phyloP scores from a whole-genome alignment of 768 basidiomycete genomes.

The Heimioporus sp. region DNA sequence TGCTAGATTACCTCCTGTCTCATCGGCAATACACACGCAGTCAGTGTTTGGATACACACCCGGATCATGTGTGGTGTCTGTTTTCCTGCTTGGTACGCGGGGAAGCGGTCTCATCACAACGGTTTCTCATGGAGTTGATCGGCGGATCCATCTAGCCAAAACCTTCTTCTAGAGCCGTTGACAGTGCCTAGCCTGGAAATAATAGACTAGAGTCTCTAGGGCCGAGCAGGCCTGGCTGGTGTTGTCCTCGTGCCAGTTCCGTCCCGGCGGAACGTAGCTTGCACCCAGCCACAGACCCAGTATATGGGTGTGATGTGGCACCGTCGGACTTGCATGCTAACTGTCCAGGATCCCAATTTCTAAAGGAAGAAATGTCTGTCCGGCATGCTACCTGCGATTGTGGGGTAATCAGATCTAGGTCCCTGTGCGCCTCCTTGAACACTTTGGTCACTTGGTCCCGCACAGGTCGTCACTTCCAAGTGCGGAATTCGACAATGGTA shows the following conservation, averaged over 20 bases:
- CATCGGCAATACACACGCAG: slow-evolving; percentile 16
- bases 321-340: not conserved
- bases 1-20: slow-evolving; percentile 6
- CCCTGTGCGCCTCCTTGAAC: not conserved
- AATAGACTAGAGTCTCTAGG: not conserved
- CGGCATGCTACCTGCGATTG: not conserved
- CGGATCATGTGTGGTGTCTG: slow-evolving; percentile 36
- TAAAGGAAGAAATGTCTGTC: not conserved
- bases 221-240: slow-evolving; percentile 34
- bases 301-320: too few relatives aligned
- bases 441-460: slow-evolving; percentile 2
- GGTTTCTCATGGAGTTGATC: slow-evolving; percentile 21
- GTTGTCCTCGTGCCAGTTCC: slow-evolving; percentile 15
- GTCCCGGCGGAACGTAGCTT: slow-evolving; percentile 12
- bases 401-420: not conserved
- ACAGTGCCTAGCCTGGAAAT: not conserved
- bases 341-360: not conserved
- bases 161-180: not conserved
- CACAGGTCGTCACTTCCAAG: not conserved
- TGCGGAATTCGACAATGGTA: not conserved
- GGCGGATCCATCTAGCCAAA: not conserved
- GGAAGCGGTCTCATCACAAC: slow-evolving; percentile 17
- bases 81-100: slow-evolving; percentile 1
- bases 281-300: not conserved
- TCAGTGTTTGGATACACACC: slow-evolving; percentile 28